Evolutionary conservation across 305 asterid genomes (phyloP), one percentile per base, ranked within the genome.

Genomic region (Rubia occidens): DNA sequence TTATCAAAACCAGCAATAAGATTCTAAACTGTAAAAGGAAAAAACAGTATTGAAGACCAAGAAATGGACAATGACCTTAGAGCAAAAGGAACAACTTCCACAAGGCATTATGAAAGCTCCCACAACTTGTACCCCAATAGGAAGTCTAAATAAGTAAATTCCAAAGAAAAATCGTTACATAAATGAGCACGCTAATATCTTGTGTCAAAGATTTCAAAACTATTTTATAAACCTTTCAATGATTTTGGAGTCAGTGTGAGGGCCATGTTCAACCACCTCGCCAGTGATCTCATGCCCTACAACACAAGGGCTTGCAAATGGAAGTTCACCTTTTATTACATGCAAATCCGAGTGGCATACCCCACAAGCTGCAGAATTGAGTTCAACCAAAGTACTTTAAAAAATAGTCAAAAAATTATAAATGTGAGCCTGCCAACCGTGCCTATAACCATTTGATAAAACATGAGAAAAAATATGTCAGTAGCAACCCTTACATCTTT

Each of bases 31-130:
- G 11, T 7, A 20, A 4, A 18, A 59, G 0, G 14, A 59, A 29
- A 70, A n/a, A 5, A 40, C 6, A 14, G 15, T 18, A 24, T 71
- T 42, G 8, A 42, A 44, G 20, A 73, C 53, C 40, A 44, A 32
- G 13, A 67, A 11, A 32, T 45, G 15, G 29, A 66, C 9, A 35
- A 9, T 9, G 42, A 85, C 98, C 98, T 83, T 87, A 32, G 96
- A 86, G 81, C 98, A 93, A 86, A 72, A 93, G 85, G 82, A 79
- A 84, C 97, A 93, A 85, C 82, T 86, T 75, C 98, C 98, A 56
- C 98, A 93, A 40, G 98, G 98, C 98, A 93, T 90, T 87, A 93
- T 93, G 71, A 90, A 93, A 73, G 98, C 98, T 74, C 98, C 98
- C 72, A 90, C 86, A 67, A 90, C 97, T 55, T 80, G 88, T 66